phyloP scores from a whole-genome alignment of 208 protist species.

The Acanthamoeba divionensis region DNA sequence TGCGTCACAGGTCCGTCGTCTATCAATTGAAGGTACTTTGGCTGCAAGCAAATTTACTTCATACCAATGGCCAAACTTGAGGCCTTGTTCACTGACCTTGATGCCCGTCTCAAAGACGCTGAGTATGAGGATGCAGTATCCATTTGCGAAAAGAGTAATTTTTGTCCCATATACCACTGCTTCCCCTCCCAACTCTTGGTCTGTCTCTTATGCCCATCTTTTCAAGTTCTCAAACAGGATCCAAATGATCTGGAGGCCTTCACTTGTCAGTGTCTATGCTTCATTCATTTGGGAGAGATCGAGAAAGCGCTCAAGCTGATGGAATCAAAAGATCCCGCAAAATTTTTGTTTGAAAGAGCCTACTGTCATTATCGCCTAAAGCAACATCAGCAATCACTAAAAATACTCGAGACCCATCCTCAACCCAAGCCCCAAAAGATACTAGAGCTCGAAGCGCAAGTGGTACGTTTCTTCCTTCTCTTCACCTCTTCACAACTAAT shows the following conservation, averaged over 20 bases:
- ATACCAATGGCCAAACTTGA: neutral
- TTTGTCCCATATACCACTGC: neutral
- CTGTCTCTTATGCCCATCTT: neutral
- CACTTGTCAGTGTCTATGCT: neutral
- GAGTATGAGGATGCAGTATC: neutral
- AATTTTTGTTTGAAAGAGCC: slow-evolving; percentile 10
- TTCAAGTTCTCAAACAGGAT: neutral
- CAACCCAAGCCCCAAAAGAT: neutral
- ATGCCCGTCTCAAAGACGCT: neutral
- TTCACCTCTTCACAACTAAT: neutral
- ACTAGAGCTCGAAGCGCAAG: slow-evolving; percentile 48
- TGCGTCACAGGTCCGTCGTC: too few species aligned
- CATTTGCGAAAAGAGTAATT: neutral
- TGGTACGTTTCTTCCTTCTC: neutral
- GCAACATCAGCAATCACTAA: neutral
- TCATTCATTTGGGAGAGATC: slow-evolving; percentile 1
- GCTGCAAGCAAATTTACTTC: too few species aligned
- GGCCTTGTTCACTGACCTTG: slow-evolving; percentile 10
- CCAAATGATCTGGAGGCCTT: slow-evolving; percentile 30
- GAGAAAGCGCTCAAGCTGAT: neutral
- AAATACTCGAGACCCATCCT: slow-evolving; percentile 5
- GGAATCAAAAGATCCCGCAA: neutral
- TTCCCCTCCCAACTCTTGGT: neutral
- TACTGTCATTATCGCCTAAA: slow-evolving; percentile 47
- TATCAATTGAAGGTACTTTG: too few species aligned